Conservation (phyloP, 805 yeast species). For the Debaryomyces hansenii region DNA sequence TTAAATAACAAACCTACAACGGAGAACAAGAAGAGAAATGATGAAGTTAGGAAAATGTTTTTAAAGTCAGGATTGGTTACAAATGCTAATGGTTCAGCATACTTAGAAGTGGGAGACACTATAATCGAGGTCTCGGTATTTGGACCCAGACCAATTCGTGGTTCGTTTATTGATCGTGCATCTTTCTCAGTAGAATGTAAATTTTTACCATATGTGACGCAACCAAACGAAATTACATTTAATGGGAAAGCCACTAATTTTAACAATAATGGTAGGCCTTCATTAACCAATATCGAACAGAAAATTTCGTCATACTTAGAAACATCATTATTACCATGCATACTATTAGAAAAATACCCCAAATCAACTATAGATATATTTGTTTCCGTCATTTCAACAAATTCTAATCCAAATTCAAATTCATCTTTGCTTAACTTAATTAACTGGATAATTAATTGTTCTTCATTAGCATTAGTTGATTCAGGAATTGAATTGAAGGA, state of each 20-base stretch:
- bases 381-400: conserved; percentile 61
- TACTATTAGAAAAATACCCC: conserved; percentile 74
- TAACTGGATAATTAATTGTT: conserved; percentile 58
- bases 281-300: conserved; percentile 42
- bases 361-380: conserved; percentile 85
- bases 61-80: conserved; percentile 63
- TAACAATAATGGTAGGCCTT: conserved; percentile 26
- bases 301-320: conserved; percentile 52
- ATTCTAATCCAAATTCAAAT: conserved; percentile 17
- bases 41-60: conserved; percentile 46
- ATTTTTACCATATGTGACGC: conserved; percentile 50
- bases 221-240: conserved; percentile 33
- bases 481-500: conserved; percentile 81
- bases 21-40: conserved; percentile 13
- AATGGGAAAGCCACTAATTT: conserved; percentile 19
- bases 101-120: conserved; percentile 64
- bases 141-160: conserved; percentile 87
- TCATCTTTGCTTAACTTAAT: conserved; percentile 38
- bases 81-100: conserved; percentile 82
- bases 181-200: conserved; percentile 60
- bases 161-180: conserved; percentile 68
- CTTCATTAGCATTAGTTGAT: conserved; percentile 76
- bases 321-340: conserved; percentile 51
- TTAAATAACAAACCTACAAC: conserved; percentile 5
- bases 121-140: conserved; percentile 69